Conservation (phyloP, 1,284 basidiomycete species). For the Ceratobasidium sp. region DNA sequence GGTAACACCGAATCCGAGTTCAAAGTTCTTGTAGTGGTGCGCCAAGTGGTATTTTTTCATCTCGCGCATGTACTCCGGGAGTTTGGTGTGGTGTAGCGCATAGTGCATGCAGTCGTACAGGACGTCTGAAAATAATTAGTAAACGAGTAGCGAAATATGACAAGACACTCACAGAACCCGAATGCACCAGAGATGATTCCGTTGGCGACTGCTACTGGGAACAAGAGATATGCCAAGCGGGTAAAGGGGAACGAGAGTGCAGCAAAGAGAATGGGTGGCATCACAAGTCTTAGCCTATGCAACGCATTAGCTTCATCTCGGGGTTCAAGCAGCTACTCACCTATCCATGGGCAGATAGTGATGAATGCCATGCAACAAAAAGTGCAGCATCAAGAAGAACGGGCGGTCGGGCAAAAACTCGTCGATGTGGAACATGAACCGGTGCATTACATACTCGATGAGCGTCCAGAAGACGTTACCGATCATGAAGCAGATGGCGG, state of each 20-base stretch:
- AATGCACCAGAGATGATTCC: conserved; percentile 93
- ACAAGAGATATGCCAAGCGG: conserved; percentile 79
- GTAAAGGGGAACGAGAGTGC: conserved; percentile 88
- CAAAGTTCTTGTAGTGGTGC: conserved; percentile 99
- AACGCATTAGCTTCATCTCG: background rate
- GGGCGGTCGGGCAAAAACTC: conserved; percentile 85
- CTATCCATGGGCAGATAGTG: conserved; percentile 98
- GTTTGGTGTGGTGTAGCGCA: conserved; percentile 88
- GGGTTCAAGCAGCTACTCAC: conserved; percentile 52
- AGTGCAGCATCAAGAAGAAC: conserved; percentile 85
- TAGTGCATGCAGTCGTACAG: conserved; percentile 94
- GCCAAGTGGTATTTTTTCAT: conserved; percentile 98
- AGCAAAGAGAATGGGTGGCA: conserved; percentile 91
- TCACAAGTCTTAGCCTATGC: conserved; percentile 85
- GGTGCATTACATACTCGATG: conserved; percentile 94
- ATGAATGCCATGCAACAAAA: conserved; percentile 94
- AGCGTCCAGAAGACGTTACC: conserved; percentile 95
- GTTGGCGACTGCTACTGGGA: conserved; percentile 87
- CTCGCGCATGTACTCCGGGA: conserved; percentile 86
- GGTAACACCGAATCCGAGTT: conserved; percentile 97
- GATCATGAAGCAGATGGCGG: conserved; percentile 68
- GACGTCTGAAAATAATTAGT: conserved; percentile 60
- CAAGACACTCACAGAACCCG: conserved; percentile 75
- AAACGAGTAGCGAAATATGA: background rate
- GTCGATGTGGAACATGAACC: conserved; percentile 98